Conservation (phyloP, 805 yeast species). For the Saccharomycopsis malanga region DNA sequence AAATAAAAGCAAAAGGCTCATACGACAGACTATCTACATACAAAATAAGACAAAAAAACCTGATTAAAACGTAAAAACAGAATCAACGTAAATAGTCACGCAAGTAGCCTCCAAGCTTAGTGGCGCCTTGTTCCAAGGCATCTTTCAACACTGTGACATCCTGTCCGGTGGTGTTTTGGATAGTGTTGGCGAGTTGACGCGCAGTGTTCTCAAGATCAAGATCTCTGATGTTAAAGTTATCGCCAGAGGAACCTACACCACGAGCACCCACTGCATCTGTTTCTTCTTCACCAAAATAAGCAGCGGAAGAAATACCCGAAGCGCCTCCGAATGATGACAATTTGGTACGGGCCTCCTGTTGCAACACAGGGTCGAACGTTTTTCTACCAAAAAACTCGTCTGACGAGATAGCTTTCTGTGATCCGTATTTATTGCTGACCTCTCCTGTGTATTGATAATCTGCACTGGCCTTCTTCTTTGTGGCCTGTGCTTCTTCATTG, state of each 20-base stretch:
- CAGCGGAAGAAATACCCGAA: constrained; percentile 81
- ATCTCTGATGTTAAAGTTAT: constrained; percentile 26
- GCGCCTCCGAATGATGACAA: constrained; percentile 80
- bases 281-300: constrained; percentile 86
- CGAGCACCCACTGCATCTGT: constrained; percentile 10
- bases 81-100: constrained; percentile 76
- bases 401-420: constrained; percentile 90
- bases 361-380: constrained; percentile 66
- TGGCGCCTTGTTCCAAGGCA: constrained; percentile 91
- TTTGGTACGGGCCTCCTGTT: constrained; percentile 75
- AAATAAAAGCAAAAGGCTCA: no score
- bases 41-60: no score
- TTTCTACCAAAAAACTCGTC: constrained; percentile 93
- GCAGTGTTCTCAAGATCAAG: constrained; percentile 52
- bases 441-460: constrained; percentile 67
- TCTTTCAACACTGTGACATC: constrained; percentile 85
- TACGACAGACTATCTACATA: no score
- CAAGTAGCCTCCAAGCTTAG: constrained; percentile 74
- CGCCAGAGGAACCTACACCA: constrained; percentile 26
- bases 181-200: constrained; percentile 58
- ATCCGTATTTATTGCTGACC: constrained; percentile 71
- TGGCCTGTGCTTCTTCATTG: constrained; percentile 24
- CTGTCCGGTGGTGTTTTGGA: constrained; percentile 73
- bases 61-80: no score
- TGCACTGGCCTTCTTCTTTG: constrained; percentile 36